Evolutionary conservation across 768 basidiomycete genomes (phyloP).

Genomic region (Obba rivulosa): DNA sequence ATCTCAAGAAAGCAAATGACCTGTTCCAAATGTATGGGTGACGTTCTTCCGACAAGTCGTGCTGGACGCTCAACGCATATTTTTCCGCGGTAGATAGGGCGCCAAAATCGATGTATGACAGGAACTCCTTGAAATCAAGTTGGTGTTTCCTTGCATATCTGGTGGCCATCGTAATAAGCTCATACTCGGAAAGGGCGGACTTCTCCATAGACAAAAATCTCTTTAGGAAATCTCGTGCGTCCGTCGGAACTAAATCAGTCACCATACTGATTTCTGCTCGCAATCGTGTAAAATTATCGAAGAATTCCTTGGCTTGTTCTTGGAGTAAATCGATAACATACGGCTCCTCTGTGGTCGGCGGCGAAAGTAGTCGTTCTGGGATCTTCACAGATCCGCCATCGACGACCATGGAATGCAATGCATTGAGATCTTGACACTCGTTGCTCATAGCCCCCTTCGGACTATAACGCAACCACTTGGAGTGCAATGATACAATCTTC

Average conservation of each 20-base stretch:
- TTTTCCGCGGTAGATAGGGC: conserved; percentile 52
- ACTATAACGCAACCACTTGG: conserved; percentile 52
- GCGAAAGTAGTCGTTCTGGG: conserved; percentile 47
- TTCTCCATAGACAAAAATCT: conserved; percentile 47
- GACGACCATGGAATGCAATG: conserved; percentile 64
- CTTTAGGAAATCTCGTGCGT: conserved; percentile 37
- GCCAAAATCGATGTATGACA: conserved; percentile 50
- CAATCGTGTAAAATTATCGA: conserved; percentile 33
- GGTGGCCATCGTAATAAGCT: conserved; percentile 48
- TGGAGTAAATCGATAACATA: conserved; percentile 53
- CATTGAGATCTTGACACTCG: conserved; percentile 69
- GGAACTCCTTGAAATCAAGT: conserved; percentile 40
- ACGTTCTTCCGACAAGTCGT: conserved; percentile 34
- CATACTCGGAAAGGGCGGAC: conserved; percentile 55
- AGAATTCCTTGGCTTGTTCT: conserved; percentile 40
- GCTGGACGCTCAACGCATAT: conserved; percentile 39
- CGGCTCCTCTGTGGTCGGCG: conserved; percentile 38
- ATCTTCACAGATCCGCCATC: conserved; percentile 60
- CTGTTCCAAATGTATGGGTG: conserved; percentile 54
- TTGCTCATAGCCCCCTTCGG: conserved; percentile 53
- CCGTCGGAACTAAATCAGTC: conserved; percentile 23
- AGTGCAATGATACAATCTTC: conserved; percentile 49
- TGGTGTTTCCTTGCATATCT: conserved; percentile 38
- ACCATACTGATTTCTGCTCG: conserved; percentile 10
- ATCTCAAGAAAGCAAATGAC: too few species aligned